Conservation (phyloP, 192 early-diverging fungal species). For the Physocladia obscura region DNA sequence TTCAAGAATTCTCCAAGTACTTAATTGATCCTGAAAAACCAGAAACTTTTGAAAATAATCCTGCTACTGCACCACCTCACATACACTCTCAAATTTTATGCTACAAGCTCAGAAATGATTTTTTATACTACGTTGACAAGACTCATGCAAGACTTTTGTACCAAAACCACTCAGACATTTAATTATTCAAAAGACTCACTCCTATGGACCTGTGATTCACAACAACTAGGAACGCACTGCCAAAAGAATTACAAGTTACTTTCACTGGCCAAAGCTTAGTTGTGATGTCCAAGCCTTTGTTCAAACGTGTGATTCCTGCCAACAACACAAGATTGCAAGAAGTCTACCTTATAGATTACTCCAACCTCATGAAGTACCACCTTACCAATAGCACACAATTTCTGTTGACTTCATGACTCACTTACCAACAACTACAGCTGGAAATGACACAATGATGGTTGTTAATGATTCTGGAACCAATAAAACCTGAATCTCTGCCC, state of each 20-base stretch:
- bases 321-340: slow-evolving; percentile 12
- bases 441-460: not conserved
- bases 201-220: slow-evolving; percentile 5
- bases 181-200: not conserved
- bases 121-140: slow-evolving; percentile 7
- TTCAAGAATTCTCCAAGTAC: not conserved
- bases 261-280: slow-evolving; percentile 13
- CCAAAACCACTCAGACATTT: not conserved
- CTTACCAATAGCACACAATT: not conserved
- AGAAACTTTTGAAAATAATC: not conserved
- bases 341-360: slow-evolving; percentile 14
- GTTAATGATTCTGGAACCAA: not conserved
- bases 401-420: slow-evolving; percentile 23
- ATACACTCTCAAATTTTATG: not conserved
- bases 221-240: slow-evolving; percentile 14
- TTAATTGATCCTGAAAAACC: not conserved
- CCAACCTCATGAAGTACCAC: slow-evolving; percentile 4
- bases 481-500: not conserved
- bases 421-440: not conserved
- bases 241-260: slow-evolving; percentile 10
- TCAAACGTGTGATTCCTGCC: slow-evolving; percentile 14
- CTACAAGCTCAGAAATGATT: not conserved
- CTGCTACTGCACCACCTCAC: not conserved
- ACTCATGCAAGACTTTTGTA: slow-evolving; percentile 1
- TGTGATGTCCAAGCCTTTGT: not conserved